Conservation (phyloP, 768 basidiomycete genomes). For the Russula earlei region DNA sequence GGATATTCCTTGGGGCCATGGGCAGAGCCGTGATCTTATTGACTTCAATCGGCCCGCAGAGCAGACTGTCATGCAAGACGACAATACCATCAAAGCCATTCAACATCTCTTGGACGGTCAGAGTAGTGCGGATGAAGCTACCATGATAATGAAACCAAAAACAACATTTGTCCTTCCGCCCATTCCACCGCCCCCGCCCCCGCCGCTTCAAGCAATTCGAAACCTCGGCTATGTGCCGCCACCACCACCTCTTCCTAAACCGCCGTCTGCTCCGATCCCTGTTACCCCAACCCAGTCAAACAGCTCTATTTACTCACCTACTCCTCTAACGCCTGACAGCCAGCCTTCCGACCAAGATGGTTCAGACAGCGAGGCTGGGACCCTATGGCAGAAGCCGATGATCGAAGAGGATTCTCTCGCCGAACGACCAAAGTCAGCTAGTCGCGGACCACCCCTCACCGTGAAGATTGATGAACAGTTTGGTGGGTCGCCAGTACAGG, state of each 20-base stretch:
- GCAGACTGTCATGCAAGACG: conserved; percentile 16
- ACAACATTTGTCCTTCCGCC: conserved; percentile 11
- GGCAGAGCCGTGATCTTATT: conserved; percentile 13
- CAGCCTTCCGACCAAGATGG: conserved; percentile 32
- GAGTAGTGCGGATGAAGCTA: conserved; percentile 15
- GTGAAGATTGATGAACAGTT: conserved; percentile 20
- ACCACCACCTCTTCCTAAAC: conserved; percentile 16
- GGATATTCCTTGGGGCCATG: conserved; percentile 5
- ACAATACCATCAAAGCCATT: conserved; percentile 11
- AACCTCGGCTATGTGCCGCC: conserved; percentile 18
- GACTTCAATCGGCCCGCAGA: conserved; percentile 17
- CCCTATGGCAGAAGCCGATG: conserved; percentile 38
- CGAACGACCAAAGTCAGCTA: neutral
- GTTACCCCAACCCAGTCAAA: neutral
- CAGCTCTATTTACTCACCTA: conserved; percentile 1
- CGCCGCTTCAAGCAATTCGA: conserved; percentile 9
- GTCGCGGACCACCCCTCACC: conserved; percentile 20
- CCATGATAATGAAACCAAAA: conserved; percentile 11
- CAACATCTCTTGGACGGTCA: conserved; percentile 15
- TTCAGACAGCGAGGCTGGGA: conserved; percentile 41
- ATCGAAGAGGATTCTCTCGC: conserved; percentile 17
- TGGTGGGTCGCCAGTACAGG: conserved; percentile 23
- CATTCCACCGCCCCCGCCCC: conserved; percentile 17
- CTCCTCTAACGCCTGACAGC: conserved; percentile 12
- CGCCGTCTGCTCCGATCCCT: conserved; percentile 7